Base-by-base conservation (phyloP, 2,329 filamentous ascomycete genomes). In the Sphaerostilbella broomeana region DNA sequence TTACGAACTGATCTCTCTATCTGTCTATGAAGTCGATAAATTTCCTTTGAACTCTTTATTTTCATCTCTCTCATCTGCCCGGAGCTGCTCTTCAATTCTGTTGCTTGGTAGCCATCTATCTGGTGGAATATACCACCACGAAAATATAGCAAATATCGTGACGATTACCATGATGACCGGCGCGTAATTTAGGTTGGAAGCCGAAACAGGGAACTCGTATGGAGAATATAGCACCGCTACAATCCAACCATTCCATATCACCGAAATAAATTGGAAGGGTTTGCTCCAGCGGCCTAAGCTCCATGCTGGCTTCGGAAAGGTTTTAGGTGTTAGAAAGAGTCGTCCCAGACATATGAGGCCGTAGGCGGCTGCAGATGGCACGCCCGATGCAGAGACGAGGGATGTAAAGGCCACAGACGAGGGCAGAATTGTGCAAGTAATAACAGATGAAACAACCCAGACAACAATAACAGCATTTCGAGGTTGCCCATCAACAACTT, bases 391-490 rank as follows among this genome's bases (percentile, higher is more conserved):
- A 0, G 70, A 73, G 30, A 73, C 69, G 6, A 73, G 63, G 0
- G 70, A 73, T 1, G 69, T 73, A 51, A 73, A 73, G 5, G 69
- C 70, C 5, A 71, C 68, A 12, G 59, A 56, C 0, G 73, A 77
- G 0, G 75, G 70, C 2, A 79, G 60, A 35, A 78, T 74, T 0
- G 72, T 77, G 62, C 75, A 79, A 12, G 73, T 73, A 26, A 79
- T 60, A 12, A 76, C 47, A 2, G 73, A 60, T 1, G 71, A 66
- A 8, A 77, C 69, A 4, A 47, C 63, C 64, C 73, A 75, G 46
- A 79, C 73, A 6, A 77, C 71, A n/a, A 75, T 65, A 26, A 79
- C 70, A 3, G 76, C 75, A 48, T 79, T 77, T 11, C 68, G 67
- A 1, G 76, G 76, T 45, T 79, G 75, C 37, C 75, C 75, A 16